phyloP scores from a whole-genome alignment of 2,329 filamentous ascomycete species.

The Alternaria panax region DNA sequence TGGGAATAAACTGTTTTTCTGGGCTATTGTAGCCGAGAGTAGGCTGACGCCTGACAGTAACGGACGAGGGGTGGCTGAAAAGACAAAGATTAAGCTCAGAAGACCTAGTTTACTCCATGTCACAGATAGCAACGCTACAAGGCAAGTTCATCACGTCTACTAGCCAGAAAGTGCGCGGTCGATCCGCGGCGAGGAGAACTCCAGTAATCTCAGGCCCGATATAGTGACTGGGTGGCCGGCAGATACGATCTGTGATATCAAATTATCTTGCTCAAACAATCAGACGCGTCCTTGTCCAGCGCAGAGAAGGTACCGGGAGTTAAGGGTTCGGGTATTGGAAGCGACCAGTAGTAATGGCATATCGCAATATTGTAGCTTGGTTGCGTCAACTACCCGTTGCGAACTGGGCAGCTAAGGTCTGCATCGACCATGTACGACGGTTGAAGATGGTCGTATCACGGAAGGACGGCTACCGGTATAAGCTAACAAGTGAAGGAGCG shows the following conservation, averaged over 20 bases:
- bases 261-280: not conserved
- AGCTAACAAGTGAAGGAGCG: not conserved
- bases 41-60: not conserved
- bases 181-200: not conserved
- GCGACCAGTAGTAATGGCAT: not conserved
- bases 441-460: slow-evolving; percentile 1
- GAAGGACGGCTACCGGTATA: slow-evolving; percentile 4
- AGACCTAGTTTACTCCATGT: not conserved
- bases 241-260: not conserved
- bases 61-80: not conserved
- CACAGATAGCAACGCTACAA: not conserved
- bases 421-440: not conserved
- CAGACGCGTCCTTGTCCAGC: not conserved
- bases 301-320: not conserved
- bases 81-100: not conserved
- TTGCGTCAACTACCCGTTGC: not conserved
- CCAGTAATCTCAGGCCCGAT: not conserved
- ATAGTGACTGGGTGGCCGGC: not conserved
- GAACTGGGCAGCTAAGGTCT: not conserved
- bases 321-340: too few species aligned
- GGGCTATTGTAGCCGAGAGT: not conserved
- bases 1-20: not conserved
- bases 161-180: not conserved
- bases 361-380: not conserved
- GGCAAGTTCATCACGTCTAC: not conserved